Percentiles rank a stretch among this genome's conserved stretches.
phyloP scores from a whole-genome alignment of 2,329 filamentous ascomycete genomes.

The Elsinoe arachidis region DNA sequence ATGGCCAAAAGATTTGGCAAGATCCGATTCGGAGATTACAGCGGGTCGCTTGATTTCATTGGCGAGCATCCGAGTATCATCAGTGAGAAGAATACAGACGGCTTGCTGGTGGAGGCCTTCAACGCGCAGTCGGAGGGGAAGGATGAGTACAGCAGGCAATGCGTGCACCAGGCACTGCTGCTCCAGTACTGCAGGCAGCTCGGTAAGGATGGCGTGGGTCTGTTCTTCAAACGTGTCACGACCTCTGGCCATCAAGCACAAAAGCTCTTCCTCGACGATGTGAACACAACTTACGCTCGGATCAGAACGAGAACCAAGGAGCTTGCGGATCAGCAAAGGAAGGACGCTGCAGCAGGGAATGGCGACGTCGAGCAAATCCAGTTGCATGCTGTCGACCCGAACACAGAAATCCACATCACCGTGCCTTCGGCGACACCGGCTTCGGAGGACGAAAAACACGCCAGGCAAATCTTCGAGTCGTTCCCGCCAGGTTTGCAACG shows the following conservation, averaged over 20 bases:
- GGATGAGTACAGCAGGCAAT: slow-evolving; percentile 67
- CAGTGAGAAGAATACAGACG: slow-evolving; percentile 79
- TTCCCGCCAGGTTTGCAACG: slow-evolving; percentile 75
- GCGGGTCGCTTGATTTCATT: slow-evolving; percentile 65
- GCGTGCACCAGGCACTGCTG: slow-evolving; percentile 84
- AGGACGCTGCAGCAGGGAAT: slow-evolving; percentile 39
- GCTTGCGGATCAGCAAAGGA: slow-evolving; percentile 52
- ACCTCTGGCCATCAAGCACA: slow-evolving; percentile 82
- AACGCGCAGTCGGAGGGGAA: slow-evolving; percentile 72
- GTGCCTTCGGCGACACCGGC: slow-evolving; percentile 67
- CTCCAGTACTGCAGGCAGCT: slow-evolving; percentile 91
- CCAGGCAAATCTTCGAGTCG: slow-evolving; percentile 68
- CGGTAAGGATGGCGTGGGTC: slow-evolving; percentile 73
- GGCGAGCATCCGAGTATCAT: slow-evolving; percentile 69
- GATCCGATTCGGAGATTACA: slow-evolving; percentile 69
- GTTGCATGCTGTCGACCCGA: slow-evolving; percentile 91
- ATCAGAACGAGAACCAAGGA: slow-evolving; percentile 71
- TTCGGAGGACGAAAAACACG: slow-evolving; percentile 49
- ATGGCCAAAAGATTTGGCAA: slow-evolving; percentile 73
- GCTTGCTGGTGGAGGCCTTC: slow-evolving; percentile 83
- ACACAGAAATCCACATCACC: slow-evolving; percentile 78
- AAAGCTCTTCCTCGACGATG: slow-evolving; percentile 86
- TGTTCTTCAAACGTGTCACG: slow-evolving; percentile 96
- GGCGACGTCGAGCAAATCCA: slow-evolving; percentile 91
- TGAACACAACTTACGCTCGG: slow-evolving; percentile 74